These are phyloP conservation scores for Fusarium sp. DNA, from an alignment of 2,329 filamentous ascomycete genomes.

Conservation along the genomic window DNA sequence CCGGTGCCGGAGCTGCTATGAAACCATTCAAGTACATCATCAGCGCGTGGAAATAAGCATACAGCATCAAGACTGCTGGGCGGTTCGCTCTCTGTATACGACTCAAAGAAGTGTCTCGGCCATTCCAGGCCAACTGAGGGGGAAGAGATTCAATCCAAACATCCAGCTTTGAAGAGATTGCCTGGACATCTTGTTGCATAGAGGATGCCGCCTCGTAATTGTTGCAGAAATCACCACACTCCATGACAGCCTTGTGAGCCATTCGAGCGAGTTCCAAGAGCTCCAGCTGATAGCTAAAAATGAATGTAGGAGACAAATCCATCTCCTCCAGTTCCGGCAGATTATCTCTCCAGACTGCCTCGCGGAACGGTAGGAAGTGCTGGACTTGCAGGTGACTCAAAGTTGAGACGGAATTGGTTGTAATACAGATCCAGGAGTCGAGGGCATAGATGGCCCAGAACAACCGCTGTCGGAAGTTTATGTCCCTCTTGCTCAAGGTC, in stretches of 20 bases:
- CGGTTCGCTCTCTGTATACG: not conserved
- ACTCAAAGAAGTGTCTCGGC: not conserved
- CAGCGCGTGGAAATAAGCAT: not conserved
- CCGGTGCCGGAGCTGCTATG: not conserved
- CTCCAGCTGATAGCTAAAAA: not conserved
- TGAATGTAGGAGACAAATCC: not conserved
- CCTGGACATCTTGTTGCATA: not conserved
- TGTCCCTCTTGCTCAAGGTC: not conserved
- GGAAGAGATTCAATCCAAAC: not conserved
- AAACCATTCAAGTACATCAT: not conserved
- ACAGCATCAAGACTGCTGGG: not conserved
- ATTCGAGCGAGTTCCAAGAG: not conserved
- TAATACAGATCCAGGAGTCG: not conserved
- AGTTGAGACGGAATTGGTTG: not conserved
- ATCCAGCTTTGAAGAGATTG: not conserved
- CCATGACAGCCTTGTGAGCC: not conserved
- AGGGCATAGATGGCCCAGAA: slow-evolving; percentile 2
- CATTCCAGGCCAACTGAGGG: not conserved
- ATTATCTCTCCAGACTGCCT: not conserved
- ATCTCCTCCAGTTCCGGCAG: not conserved
- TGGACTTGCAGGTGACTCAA: not conserved
- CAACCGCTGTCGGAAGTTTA: not conserved
- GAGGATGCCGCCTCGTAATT: not conserved
- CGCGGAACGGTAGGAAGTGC: not conserved
- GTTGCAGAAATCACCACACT: not conserved